These are phyloP conservation scores for Fagopyrum homotropicum DNA, from an alignment of 148 eudicot species.

Conservation along the genomic window DNA sequence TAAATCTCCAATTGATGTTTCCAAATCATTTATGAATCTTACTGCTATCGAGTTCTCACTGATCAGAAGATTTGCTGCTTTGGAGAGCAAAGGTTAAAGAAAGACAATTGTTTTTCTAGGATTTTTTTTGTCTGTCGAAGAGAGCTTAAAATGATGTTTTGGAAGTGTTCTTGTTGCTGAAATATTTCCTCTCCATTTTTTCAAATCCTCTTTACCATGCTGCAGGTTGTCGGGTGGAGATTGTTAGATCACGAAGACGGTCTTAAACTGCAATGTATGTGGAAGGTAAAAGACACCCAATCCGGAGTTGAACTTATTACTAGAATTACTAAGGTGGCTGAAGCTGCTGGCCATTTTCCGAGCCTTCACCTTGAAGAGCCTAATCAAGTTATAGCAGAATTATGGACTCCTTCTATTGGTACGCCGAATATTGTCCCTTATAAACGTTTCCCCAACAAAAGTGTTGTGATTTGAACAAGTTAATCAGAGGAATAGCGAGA, in stretches of 20 bases:
- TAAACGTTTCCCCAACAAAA: neutral
- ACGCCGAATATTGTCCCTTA: slow-evolving; percentile 9
- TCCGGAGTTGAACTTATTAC: slow-evolving; percentile 61
- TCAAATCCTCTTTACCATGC: neutral
- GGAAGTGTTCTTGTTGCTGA: neutral
- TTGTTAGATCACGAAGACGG: slow-evolving; percentile 40
- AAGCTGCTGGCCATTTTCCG: slow-evolving; percentile 53
- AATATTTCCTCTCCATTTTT: neutral
- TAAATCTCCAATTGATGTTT: neutral
- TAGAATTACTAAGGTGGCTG: slow-evolving; percentile 45
- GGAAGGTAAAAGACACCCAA: slow-evolving; percentile 70
- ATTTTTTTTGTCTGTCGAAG: neutral
- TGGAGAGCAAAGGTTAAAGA: neutral
- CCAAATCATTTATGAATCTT: neutral
- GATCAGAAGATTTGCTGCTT: neutral
- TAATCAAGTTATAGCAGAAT: slow-evolving; percentile 59
- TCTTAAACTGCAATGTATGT: slow-evolving; percentile 56
- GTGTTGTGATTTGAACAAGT: too few relatives aligned
- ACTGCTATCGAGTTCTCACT: neutral
- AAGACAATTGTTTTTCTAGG: neutral
- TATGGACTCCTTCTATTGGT: slow-evolving; percentile 71
- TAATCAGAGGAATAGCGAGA: too few relatives aligned
- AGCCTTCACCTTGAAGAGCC: slow-evolving; percentile 50
- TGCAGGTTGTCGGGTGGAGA: slow-evolving; percentile 79
- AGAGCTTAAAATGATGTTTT: neutral